A percentile compares a stretch with the other conserved stretches of the same genome.
Evolutionary conservation across 192 early-diverging fungal genomes (phyloP).

Genomic region (Coemansia sp.): DNA sequence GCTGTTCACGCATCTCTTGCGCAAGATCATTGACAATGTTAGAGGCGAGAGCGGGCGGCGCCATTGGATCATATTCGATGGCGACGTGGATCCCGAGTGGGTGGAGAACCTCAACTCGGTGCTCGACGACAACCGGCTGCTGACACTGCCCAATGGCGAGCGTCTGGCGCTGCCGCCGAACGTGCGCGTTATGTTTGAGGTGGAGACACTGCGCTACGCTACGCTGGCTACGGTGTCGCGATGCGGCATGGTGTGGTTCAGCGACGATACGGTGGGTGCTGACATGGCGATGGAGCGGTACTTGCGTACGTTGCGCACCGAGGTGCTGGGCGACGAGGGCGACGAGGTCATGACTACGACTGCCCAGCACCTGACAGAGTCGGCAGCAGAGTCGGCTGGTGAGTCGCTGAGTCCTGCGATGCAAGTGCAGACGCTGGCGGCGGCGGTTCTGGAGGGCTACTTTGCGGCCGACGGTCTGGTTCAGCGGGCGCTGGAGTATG

Average conservation of each 20-base stretch:
- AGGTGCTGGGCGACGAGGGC: conserved; percentile 70
- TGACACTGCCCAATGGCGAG: conserved; percentile 99
- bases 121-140: conserved; percentile 94
- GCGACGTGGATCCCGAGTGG: conserved; percentile 99
- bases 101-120: conserved; percentile 96
- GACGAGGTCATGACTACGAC: conserved; percentile 66
- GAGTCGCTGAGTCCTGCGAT: conserved; percentile 61
- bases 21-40: conserved; percentile 97
- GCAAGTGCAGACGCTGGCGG: conserved; percentile 72
- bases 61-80: conserved; percentile 99
- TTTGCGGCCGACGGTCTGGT: conserved; percentile 78
- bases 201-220: conserved; percentile 96
- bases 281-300: conserved; percentile 82
- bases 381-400: conserved; percentile 56
- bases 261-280: conserved; percentile 79
- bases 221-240: conserved; percentile 97
- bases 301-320: conserved; percentile 69
- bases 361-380: neutral
- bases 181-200: conserved; percentile 99
- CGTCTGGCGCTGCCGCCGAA: conserved; percentile 91
- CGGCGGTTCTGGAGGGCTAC: conserved; percentile 67
- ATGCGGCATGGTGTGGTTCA: conserved; percentile 99
- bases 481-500: conserved; percentile 65
- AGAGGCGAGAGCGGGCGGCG: conserved; percentile 90
- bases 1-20: conserved; percentile 93